These are phyloP conservation scores for Colletotrichum nymphaeae DNA, from an alignment of 2,329 filamentous ascomycete genomes.

Conservation along the genomic window DNA sequence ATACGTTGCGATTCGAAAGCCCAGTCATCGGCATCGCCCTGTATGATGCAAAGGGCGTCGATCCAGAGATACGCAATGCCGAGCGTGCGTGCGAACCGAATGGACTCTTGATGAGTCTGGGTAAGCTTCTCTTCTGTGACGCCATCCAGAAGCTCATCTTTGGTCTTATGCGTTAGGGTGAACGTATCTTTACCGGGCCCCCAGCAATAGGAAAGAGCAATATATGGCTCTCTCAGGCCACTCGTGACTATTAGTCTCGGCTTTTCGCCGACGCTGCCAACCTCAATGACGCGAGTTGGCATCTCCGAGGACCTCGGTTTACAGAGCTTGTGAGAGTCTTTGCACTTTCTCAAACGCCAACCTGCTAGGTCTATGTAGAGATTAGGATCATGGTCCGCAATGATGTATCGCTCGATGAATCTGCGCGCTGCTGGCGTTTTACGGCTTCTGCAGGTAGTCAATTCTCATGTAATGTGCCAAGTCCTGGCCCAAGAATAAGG, in stretches of 20 bases:
- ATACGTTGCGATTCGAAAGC: constrained; percentile 27
- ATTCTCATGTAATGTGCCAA: not conserved
- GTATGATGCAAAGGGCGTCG: constrained; percentile 31
- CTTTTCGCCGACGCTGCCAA: not conserved
- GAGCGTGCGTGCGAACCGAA: not conserved
- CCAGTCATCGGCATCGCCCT: constrained; percentile 34
- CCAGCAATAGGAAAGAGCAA: constrained; percentile 24
- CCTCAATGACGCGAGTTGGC: constrained; percentile 6
- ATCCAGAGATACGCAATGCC: constrained; percentile 25
- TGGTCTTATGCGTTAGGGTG: not conserved
- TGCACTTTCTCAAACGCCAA: constrained; percentile 3
- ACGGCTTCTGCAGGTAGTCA: not conserved
- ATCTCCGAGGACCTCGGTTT: constrained; percentile 4
- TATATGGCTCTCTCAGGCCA: not conserved
- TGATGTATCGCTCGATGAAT: not conserved
- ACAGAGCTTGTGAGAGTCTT: constrained; percentile 1
- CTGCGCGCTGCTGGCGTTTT: not conserved
- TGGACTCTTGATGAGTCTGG: constrained; percentile 9
- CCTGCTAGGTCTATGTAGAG: not conserved
- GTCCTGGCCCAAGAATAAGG: not conserved
- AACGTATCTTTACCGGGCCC: not conserved
- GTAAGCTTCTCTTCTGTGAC: not conserved
- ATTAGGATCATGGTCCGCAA: not conserved
- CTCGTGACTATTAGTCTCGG: not conserved
- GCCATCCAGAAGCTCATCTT: not conserved